phyloP scores from a whole-genome alignment of 2,329 filamentous ascomycete species.

The Fusarium sp. region DNA sequence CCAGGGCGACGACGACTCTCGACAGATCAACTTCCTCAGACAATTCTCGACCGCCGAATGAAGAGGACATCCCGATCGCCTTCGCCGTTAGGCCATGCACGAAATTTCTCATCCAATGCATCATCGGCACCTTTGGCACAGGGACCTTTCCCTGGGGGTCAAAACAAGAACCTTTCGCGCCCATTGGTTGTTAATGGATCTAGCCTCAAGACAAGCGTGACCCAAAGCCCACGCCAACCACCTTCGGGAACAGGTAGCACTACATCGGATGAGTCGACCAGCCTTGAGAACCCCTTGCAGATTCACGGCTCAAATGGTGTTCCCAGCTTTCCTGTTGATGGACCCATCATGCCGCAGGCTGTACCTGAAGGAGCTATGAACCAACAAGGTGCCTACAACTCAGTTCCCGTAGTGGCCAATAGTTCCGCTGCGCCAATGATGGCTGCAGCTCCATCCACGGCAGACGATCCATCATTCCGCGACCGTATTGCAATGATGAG shows the following conservation, averaged over 20 bases:
- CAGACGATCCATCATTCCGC: slow-evolving; percentile 53
- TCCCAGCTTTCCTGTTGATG: slow-evolving; percentile 24
- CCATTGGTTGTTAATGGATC: slow-evolving; percentile 65
- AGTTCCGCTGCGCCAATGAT: slow-evolving; percentile 42
- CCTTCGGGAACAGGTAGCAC: slow-evolving; percentile 22
- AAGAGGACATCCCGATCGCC: slow-evolving; percentile 64
- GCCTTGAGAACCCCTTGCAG: slow-evolving; percentile 43
- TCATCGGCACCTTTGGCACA: slow-evolving; percentile 52
- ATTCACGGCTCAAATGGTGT: slow-evolving; percentile 33
- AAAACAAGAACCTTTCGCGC: slow-evolving; percentile 49
- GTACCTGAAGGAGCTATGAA: slow-evolving; percentile 22
- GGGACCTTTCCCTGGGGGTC: slow-evolving; percentile 49
- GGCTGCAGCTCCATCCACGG: slow-evolving; percentile 29
- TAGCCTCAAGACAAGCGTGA: slow-evolving; percentile 48
- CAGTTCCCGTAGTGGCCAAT: slow-evolving; percentile 49
- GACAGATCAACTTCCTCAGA: slow-evolving; percentile 63
- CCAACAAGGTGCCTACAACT: slow-evolving; percentile 35
- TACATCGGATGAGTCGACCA: slow-evolving; percentile 36
- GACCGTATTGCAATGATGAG: slow-evolving; percentile 55
- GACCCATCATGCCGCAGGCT: slow-evolving; percentile 3
- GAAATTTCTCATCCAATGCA: slow-evolving; percentile 54
- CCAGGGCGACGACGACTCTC: slow-evolving; percentile 59
- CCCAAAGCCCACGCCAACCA: slow-evolving; percentile 35
- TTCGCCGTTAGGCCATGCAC: slow-evolving; percentile 62
- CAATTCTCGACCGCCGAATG: slow-evolving; percentile 62